These are phyloP conservation scores for Theileria orientalis DNA, from an alignment of 169 alveolate genomes.

Conservation along the genomic window DNA sequence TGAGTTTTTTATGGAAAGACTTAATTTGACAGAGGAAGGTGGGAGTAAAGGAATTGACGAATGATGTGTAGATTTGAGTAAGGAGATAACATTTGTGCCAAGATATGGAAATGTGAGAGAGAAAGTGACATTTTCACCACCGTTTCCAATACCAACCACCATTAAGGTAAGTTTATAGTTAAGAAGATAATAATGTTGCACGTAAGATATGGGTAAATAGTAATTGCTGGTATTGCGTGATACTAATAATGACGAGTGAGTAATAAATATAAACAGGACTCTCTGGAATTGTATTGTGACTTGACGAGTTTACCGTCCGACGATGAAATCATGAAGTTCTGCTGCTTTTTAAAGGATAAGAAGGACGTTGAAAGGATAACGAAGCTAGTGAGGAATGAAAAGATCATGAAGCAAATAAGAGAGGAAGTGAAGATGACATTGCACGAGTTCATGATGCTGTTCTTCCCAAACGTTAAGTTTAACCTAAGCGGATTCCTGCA, in stretches of 20 bases:
- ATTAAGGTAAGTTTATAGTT: background rate
- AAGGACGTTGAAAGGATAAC: slow-evolving; percentile 62
- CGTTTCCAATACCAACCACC: slow-evolving; percentile 54
- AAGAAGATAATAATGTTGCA: background rate
- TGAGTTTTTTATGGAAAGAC: slow-evolving; percentile 44
- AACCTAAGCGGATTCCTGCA: slow-evolving; percentile 78
- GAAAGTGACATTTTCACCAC: slow-evolving; percentile 22
- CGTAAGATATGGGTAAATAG: background rate
- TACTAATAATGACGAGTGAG: background rate
- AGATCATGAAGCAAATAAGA: slow-evolving; percentile 46
- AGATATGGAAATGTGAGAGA: slow-evolving; percentile 32
- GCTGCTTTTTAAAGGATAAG: slow-evolving; percentile 66
- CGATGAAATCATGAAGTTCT: slow-evolving; percentile 63
- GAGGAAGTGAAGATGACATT: slow-evolving; percentile 67
- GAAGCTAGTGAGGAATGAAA: slow-evolving; percentile 40
- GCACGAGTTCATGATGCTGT: slow-evolving; percentile 71
- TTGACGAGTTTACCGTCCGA: slow-evolving; percentile 71
- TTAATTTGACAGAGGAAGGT: slow-evolving; percentile 48
- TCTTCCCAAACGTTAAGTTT: slow-evolving; percentile 67
- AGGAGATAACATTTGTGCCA: slow-evolving; percentile 67
- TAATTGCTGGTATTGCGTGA: too few species aligned
- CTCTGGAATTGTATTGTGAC: slow-evolving; percentile 73
- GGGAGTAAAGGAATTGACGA: background rate
- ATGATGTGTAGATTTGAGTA: slow-evolving; percentile 43
- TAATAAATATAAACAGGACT: too few species aligned